Evolutionary conservation across 805 yeast species (phyloP).

Genomic region (Teunomyces pallodes): DNA sequence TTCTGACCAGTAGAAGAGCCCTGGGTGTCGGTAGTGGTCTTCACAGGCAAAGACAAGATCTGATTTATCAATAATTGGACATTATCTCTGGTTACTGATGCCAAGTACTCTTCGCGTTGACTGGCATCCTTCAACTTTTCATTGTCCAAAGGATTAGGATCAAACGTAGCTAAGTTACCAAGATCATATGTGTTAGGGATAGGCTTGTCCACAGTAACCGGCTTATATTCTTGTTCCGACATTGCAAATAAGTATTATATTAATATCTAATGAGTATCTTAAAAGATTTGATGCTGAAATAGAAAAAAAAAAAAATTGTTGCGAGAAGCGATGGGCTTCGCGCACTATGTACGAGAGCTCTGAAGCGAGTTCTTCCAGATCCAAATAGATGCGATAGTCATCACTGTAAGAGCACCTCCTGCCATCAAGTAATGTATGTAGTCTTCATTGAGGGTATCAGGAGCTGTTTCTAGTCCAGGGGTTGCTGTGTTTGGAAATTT

Average conservation of each 20-base stretch:
- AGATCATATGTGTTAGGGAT: conserved; percentile 87
- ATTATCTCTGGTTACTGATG: conserved; percentile 78
- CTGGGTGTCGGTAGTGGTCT: conserved; percentile 75
- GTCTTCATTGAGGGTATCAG: conserved; percentile 53
- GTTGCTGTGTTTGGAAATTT: conserved; percentile 74
- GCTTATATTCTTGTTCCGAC: conserved; percentile 41
- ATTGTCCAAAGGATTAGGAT: conserved; percentile 79
- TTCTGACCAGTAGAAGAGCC: conserved; percentile 58
- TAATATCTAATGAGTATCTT: not conserved
- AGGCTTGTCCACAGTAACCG: conserved; percentile 86
- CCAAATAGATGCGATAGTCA: conserved; percentile 63
- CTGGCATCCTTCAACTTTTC: conserved; percentile 52
- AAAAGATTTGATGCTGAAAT: not conserved
- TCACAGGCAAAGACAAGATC: conserved; percentile 82
- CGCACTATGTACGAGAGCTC: conserved; percentile 13
- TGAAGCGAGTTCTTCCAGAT: conserved; percentile 54
- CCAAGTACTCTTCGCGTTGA: conserved; percentile 62
- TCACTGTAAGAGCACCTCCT: conserved; percentile 66
- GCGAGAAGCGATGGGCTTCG: not conserved
- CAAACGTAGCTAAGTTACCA: conserved; percentile 89
- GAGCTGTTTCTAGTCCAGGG: conserved; percentile 62
- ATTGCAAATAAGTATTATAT: conserved; percentile 6
- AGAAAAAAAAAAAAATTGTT: conserved; percentile 1
- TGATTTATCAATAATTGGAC: conserved; percentile 90
- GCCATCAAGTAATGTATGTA: conserved; percentile 57